Base-by-base conservation (phyloP, 202 grass and related monocot species). In the Schoenoplectus tabernaemontani region DNA sequence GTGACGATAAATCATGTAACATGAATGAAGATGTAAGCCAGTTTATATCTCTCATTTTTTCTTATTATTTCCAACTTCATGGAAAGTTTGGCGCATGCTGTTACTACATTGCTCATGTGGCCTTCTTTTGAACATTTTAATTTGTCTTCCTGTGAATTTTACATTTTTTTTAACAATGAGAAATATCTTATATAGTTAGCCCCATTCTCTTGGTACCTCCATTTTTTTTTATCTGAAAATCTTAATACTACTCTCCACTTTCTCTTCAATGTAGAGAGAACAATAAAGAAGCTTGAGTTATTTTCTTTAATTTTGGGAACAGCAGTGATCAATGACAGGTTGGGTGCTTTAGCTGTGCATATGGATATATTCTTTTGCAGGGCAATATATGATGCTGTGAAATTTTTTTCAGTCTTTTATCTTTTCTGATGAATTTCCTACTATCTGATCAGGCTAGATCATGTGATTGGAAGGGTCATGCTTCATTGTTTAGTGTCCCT, bases 401-500 rank as follows among this genome's bases (percentile, higher is more conserved):
- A 56, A 30, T n/a, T n/a, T n/a, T 59, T 64, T 9, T 47, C 38
- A 19, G 19, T 62, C 53, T 10, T 22, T 43, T 63, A 30, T 51
- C 16, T 65, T 36, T 64, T 53, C 7, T 72, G 24, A 75, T 36
- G 28, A 65, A 33, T 64, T 80, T 78, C 11, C 59, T 26, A 19
- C 51, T 80, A 48, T 57, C n/a, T 80, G 48, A 80, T 86, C 82
- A 95, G 91, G 88, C 26, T 81, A 83, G 59, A 41, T 71, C 71
- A 28, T 51, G 17, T 47, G 78, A 87, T 67, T 77, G 57, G 68
- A 82, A 88, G 85, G 70, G 78, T 86, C 73, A 78, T 77, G 71
- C 65, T 44, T 83, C 86, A 64, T 82, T 84, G 47, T 86, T 89
- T 69, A 90, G 86, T 85, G 90, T 99, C 84, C 90, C 96, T 86